Base-by-base conservation (phyloP, 1,139 yeast genomes). In the Debaryomycetaceae sp. region DNA sequence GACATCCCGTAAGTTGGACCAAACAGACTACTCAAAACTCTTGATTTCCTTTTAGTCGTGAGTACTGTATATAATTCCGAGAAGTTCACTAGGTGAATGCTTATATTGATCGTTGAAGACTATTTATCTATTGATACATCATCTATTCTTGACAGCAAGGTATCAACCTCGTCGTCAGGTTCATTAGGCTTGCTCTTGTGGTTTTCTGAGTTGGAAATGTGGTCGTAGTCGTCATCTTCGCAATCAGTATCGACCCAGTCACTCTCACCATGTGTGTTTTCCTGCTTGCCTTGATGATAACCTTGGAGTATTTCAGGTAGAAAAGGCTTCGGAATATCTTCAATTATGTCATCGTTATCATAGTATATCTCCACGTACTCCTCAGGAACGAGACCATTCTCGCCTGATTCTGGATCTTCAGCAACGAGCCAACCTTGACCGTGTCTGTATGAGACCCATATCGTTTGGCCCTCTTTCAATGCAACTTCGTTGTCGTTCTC, bases 351-450 rank as follows among this genome's bases (percentile, higher is more conserved):
- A n/a, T 59, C 59, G 27, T 53, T 59, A 37, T 56, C 54, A 38
- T 74, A 55, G 44, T 84, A 69, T 6, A 37, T 37, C 50, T 85
- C 86, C 38, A 93, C 97, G 57, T 90, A 93, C 56, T 88, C 97
- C 58, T 91, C 97, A 1, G 99, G 99, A 6, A 93, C 96, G 43
- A 93, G 77, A 1, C 99, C 99, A 27, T 95, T 87, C 53, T 84
- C 87, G 1, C 90, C 91, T 4, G 86, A 77, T 33, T 64, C 75
- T 0, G 90, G 86, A 58, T 87, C 91, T 54, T 84, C 88, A 0
- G 98, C 98, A 41, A 93, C 98, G 5, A 95, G 75, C 99, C 99
- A 93, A 6, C 99, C 99, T 62, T 93, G 97, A 20, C 98, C 98
- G 62, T 93, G 97, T 50, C 96, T 79, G 63, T 91, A 91, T 48